Evolutionary conservation across 169 alveolate genomes (phyloP).

Genomic region (Theileria parva): DNA sequence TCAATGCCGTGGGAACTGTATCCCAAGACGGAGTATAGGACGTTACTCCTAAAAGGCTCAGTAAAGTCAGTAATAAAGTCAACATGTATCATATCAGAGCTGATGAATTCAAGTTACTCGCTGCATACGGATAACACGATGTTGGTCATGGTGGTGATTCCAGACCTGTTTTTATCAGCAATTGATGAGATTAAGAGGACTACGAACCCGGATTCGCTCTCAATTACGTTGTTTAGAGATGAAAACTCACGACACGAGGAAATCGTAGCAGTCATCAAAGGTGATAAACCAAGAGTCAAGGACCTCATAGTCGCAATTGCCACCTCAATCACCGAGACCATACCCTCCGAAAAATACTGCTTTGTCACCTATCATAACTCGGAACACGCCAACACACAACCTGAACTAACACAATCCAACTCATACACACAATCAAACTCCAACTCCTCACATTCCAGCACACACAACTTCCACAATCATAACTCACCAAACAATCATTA

Average conservation of each 20-base stretch:
- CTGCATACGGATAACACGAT: constrained; percentile 21
- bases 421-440: neutral
- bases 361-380: constrained; percentile 50
- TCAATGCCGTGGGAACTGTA: constrained; percentile 72
- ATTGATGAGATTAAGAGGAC: constrained; percentile 35
- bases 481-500: too few species aligned
- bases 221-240: constrained; percentile 55
- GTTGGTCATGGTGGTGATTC: constrained; percentile 64
- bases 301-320: constrained; percentile 45
- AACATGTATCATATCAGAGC: constrained; percentile 57
- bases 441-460: too few species aligned
- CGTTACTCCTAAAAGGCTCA: constrained; percentile 51
- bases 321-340: constrained; percentile 51
- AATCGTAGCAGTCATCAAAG: constrained; percentile 57
- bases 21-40: constrained; percentile 61
- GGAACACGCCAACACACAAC: constrained; percentile 1
- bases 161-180: constrained; percentile 34
- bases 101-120: constrained; percentile 52
- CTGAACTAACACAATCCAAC: neutral
- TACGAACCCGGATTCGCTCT: constrained; percentile 20
- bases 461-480: too few species aligned
- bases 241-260: constrained; percentile 43
- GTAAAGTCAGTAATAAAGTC: constrained; percentile 57
- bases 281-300: constrained; percentile 46
- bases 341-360: constrained; percentile 48